Percentiles rank a stretch among this genome's conserved stretches.
Conservation (phyloP, 1,284 basidiomycete genomes). For the Rhodotorula sp. region DNA sequence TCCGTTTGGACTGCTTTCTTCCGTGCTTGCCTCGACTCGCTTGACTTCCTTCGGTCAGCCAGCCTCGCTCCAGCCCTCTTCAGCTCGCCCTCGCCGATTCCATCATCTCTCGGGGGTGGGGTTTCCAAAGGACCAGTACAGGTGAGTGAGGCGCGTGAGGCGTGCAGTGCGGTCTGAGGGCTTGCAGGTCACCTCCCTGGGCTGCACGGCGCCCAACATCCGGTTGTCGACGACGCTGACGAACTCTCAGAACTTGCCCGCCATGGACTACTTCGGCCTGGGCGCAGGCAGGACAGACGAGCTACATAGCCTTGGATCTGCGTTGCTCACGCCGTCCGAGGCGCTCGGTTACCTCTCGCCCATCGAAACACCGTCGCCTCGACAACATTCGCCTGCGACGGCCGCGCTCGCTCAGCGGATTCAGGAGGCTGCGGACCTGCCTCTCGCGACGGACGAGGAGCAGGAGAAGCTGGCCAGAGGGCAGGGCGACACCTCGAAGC, state of each 20-base stretch:
- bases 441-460: not conserved
- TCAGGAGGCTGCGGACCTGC: not conserved
- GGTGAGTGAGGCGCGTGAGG: too few relatives aligned
- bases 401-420: not conserved
- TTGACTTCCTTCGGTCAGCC: too few relatives aligned
- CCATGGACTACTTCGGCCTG: constrained; percentile 12
- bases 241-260: not conserved
- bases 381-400: not conserved
- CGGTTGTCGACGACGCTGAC: not conserved
- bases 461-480: not conserved
- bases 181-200: too few relatives aligned
- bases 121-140: too few relatives aligned
- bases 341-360: constrained; percentile 19
- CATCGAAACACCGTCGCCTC: constrained; percentile 17
- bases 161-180: too few relatives aligned
- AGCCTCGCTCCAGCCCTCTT: too few relatives aligned
- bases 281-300: constrained; percentile 9
- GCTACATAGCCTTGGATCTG: constrained; percentile 1
- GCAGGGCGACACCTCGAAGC: not conserved
- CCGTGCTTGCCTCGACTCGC: too few relatives aligned
- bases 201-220: too few relatives aligned
- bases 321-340: constrained; percentile 19
- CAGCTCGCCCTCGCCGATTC: too few relatives aligned
- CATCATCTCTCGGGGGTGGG: too few relatives aligned
- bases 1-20: too few relatives aligned